Conservation (phyloP, 1,284 basidiomycete species). For the Golubevia pallescens region DNA sequence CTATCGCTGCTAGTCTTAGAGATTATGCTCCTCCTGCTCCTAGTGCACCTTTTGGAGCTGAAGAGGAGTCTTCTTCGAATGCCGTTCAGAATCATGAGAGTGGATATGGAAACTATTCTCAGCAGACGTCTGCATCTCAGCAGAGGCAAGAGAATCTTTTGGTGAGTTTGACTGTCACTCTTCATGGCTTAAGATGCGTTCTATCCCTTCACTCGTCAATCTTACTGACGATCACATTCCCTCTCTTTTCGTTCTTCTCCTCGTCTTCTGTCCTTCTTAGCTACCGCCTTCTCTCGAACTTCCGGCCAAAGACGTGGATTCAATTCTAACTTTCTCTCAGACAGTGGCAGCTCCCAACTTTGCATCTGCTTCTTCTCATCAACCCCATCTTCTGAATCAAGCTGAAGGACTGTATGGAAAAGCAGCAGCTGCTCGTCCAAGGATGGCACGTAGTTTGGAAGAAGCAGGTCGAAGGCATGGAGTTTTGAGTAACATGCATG, state of each 20-base stretch:
- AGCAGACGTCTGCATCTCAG: conserved; percentile 7
- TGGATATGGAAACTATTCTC: conserved; percentile 2
- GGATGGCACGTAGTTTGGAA: conserved; percentile 52
- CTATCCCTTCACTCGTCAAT: no score
- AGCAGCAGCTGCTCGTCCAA: conserved; percentile 39
- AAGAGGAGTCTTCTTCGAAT: conserved; percentile 15
- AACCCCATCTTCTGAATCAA: conserved; percentile 12
- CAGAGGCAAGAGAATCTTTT: no score
- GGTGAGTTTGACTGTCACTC: no score
- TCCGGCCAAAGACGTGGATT: conserved; percentile 47
- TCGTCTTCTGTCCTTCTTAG: not conserved
- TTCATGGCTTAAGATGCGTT: no score
- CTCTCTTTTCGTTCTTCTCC: no score
- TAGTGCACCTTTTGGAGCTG: conserved; percentile 27
- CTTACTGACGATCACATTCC: no score
- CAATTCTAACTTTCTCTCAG: conserved; percentile 57
- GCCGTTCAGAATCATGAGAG: conserved; percentile 7
- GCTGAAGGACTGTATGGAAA: conserved; percentile 36
- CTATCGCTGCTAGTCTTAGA: conserved; percentile 90
- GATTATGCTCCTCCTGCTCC: conserved; percentile 68
- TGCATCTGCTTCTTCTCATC: conserved; percentile 2
- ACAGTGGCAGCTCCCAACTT: conserved; percentile 16
- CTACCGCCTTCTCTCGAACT: conserved; percentile 52
- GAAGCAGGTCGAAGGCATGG: conserved; percentile 49
- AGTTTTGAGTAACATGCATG: conserved; percentile 52